phyloP scores from a whole-genome alignment of 2,329 filamentous ascomycete genomes.

The Calcarisporium arbuscula region DNA sequence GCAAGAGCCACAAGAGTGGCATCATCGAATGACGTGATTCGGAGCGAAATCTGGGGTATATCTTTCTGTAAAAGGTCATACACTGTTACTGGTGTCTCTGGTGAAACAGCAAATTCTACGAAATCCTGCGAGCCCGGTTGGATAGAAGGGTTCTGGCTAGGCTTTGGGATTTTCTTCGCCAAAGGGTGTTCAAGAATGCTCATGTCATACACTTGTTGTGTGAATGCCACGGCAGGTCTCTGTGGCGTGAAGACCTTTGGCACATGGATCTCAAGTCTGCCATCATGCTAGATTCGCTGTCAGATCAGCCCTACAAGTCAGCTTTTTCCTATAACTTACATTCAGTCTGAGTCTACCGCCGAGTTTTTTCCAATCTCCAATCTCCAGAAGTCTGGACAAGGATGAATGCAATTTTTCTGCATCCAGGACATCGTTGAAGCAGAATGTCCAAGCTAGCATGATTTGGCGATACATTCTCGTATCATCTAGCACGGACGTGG shows the following conservation, averaged over 20 bases:
- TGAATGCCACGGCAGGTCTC: slow-evolving; percentile 33
- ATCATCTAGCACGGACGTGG: no score
- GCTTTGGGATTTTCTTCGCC: slow-evolving; percentile 27
- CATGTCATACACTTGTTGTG: slow-evolving; percentile 24
- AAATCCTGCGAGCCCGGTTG: slow-evolving; percentile 12
- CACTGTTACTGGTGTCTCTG: slow-evolving; percentile 18
- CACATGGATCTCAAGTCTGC: slow-evolving; percentile 25
- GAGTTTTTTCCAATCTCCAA: slow-evolving; percentile 39
- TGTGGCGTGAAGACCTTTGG: slow-evolving; percentile 21
- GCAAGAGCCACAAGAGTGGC: slow-evolving; percentile 40
- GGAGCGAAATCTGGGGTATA: slow-evolving; percentile 38
- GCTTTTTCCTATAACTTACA: slow-evolving; percentile 1
- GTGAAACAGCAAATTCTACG: slow-evolving; percentile 9
- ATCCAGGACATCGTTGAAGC: slow-evolving; percentile 42
- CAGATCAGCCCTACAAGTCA: no score
- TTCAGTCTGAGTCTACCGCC: slow-evolving; percentile 32
- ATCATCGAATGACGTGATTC: slow-evolving; percentile 41
- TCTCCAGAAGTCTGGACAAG: slow-evolving; percentile 31
- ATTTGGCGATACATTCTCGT: no score
- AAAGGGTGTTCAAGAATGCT: slow-evolving; percentile 34
- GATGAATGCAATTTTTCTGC: slow-evolving; percentile 27
- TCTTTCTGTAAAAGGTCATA: slow-evolving; percentile 35
- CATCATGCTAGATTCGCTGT: slow-evolving; percentile 7
- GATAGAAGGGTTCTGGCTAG: slow-evolving; percentile 13
- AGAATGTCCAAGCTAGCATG: no score